Evolutionary conservation across 176 grass and related monocot species (phyloP).

Genomic region (Rhynchospora tenuis): DNA sequence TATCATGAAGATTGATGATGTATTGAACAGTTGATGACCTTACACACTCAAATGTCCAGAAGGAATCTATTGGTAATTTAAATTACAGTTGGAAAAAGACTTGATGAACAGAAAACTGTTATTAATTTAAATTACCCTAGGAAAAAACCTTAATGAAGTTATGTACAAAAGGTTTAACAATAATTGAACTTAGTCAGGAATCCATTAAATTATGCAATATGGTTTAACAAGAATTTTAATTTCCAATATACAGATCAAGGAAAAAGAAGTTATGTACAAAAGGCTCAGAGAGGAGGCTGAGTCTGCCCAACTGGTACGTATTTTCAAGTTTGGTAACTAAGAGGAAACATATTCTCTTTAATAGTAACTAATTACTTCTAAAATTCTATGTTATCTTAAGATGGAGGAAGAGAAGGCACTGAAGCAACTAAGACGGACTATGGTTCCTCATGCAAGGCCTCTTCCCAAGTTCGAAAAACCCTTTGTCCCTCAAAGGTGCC

Average conservation of each 20-base stretch:
- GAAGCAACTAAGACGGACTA: constrained; percentile 77
- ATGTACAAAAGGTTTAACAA: too few species aligned
- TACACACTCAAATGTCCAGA: background rate
- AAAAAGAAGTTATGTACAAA: constrained; percentile 80
- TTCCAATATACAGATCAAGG: constrained; percentile 33
- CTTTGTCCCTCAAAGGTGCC: constrained; percentile 69
- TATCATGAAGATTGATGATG: too few species aligned
- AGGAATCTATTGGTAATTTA: background rate
- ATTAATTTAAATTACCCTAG: too few species aligned
- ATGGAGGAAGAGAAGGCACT: constrained; percentile 95
- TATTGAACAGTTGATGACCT: background rate
- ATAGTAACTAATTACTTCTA: background rate
- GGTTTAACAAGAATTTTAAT: constrained; percentile 14
- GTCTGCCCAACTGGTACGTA: constrained; percentile 56
- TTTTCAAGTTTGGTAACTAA: background rate
- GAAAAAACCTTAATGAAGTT: background rate
- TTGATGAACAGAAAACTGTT: too few species aligned
- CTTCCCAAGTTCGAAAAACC: constrained; percentile 83
- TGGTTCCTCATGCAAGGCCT: constrained; percentile 83
- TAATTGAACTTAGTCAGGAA: background rate
- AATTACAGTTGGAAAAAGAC: background rate
- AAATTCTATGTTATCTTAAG: constrained; percentile 29
- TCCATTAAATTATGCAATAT: constrained; percentile 3
- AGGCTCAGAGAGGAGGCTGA: constrained; percentile 79
- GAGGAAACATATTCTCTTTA: background rate